These are phyloP conservation scores for Pyrenophora graminea DNA, from an alignment of 2,329 filamentous ascomycete genomes.

Conservation along the genomic window DNA sequence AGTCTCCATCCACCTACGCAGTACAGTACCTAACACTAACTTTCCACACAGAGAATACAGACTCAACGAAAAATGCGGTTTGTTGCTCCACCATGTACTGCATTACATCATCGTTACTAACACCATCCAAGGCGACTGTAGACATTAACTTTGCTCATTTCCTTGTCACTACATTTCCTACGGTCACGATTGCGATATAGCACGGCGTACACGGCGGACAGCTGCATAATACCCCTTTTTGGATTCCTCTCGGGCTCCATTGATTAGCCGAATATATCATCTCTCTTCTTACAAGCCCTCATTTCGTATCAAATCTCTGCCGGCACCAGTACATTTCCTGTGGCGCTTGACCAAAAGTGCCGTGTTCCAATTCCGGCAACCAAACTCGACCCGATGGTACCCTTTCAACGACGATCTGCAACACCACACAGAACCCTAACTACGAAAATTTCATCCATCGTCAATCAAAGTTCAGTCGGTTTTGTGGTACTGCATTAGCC, in stretches of 20 bases:
- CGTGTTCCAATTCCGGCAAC: not conserved
- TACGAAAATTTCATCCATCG: not conserved
- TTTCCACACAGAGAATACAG: conserved; percentile 49
- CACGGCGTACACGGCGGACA: conserved; percentile 39
- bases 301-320: not conserved
- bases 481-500: conserved; percentile 9
- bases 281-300: conserved; percentile 19
- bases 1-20: conserved; percentile 10
- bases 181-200: conserved; percentile 21
- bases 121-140: conserved; percentile 41
- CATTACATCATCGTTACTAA: conserved; percentile 14
- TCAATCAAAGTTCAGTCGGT: conserved; percentile 6
- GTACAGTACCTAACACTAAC: conserved; percentile 12
- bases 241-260: conserved; percentile 23
- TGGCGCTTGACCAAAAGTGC: too few relatives aligned
- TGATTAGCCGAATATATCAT: conserved; percentile 36
- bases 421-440: not conserved
- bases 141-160: conserved; percentile 9
- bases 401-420: too few relatives aligned
- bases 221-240: conserved; percentile 42
- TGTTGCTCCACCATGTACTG: conserved; percentile 14
- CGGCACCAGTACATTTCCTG: too few relatives aligned
- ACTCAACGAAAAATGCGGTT: conserved; percentile 55
- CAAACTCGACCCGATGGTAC: not conserved
- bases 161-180: conserved; percentile 10